Evolutionary conservation across 1,139 yeast genomes (phyloP).

Genomic region (Kodamaea ohmeri): DNA sequence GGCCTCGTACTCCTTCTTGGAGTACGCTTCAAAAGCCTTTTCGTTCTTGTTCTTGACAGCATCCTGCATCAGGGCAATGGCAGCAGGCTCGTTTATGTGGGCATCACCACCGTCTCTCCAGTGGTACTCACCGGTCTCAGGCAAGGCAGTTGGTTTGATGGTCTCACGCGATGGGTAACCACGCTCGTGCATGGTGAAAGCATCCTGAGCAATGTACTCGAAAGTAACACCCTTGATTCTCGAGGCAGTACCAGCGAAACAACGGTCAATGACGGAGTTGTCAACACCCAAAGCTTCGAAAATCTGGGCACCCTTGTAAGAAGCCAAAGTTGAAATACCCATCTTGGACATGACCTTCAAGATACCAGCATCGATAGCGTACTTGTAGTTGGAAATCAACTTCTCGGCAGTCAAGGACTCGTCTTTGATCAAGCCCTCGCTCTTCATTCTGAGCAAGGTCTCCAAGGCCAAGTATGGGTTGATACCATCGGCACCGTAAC

Average conservation of each 20-base stretch:
- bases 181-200: slow-evolving; percentile 86
- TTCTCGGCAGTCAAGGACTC: slow-evolving; percentile 53
- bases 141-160: slow-evolving; percentile 68
- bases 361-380: slow-evolving; percentile 85
- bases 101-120: slow-evolving; percentile 99
- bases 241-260: slow-evolving; percentile 97
- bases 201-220: slow-evolving; percentile 95
- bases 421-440: slow-evolving; percentile 70
- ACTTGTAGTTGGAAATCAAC: slow-evolving; percentile 73
- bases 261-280: slow-evolving; percentile 89
- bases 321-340: slow-evolving; percentile 97
- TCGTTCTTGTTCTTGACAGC: slow-evolving; percentile 96
- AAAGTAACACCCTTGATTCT: slow-evolving; percentile 94
- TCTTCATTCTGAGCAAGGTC: slow-evolving; percentile 79
- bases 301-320: slow-evolving; percentile 98
- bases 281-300: slow-evolving; percentile 96
- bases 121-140: slow-evolving; percentile 96
- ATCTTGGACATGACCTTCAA: slow-evolving; percentile 97
- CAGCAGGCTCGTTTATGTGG: slow-evolving; percentile 91
- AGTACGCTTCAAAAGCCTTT: slow-evolving; percentile 84
- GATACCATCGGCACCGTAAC: slow-evolving; percentile 96
- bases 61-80: slow-evolving; percentile 92
- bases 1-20: slow-evolving; percentile 88
- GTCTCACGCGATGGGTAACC: slow-evolving; percentile 83
- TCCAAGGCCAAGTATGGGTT: slow-evolving; percentile 94